Base-by-base conservation (phyloP, 257 asterid species). In the Plantago major region DNA sequence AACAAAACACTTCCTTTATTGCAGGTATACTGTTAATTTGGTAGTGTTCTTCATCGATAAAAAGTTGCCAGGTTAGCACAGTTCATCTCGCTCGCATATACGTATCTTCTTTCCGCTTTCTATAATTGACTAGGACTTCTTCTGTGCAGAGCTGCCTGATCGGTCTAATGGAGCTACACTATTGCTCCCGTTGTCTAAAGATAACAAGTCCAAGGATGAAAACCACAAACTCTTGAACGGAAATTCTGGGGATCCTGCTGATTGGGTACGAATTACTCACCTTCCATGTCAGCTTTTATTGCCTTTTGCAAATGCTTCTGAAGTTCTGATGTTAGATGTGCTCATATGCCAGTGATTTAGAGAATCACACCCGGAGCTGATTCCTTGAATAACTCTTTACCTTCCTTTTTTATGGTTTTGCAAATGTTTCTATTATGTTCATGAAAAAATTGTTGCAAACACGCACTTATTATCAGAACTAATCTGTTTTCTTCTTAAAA, bases 1-100 rank as follows among this genome's bases (percentile, higher is more conserved):
- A 18, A 18, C n/a, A 18, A 19, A 19, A 30, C 28, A 14, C 38
- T 22, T 8, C 28, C n/a, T 13, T 22, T 70, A 44, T 66, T 71
- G 56, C 80, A 90, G 97, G 96, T 88, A 86, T 68, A 89, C 97
- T 0, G 95, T 89, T 43, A 92, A 92, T 73, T 79, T 92, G 79
- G 83, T 92, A 14, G 86, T 92, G 61, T 88, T 84, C 85, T 84
- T 86, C 66, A 9, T 92, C 10, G 98, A 92, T 76, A 83, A 92
- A 67, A 82, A 73, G 65, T 76, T 92, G 67, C 97, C 95, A 71
- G 96, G 96, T 90, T 63, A n/a, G 79, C 64, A 18, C 66, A 18
- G 60, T 51, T 56, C 3, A 7, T 47, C 28, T 54, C 49, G 18
- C n/a, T 40, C 22, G 3, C 50, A 0, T 45, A 46, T 42, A 46